Evolutionary conservation across 1,284 basidiomycete genomes (phyloP).

Genomic region (Irpex rosettiformis): DNA sequence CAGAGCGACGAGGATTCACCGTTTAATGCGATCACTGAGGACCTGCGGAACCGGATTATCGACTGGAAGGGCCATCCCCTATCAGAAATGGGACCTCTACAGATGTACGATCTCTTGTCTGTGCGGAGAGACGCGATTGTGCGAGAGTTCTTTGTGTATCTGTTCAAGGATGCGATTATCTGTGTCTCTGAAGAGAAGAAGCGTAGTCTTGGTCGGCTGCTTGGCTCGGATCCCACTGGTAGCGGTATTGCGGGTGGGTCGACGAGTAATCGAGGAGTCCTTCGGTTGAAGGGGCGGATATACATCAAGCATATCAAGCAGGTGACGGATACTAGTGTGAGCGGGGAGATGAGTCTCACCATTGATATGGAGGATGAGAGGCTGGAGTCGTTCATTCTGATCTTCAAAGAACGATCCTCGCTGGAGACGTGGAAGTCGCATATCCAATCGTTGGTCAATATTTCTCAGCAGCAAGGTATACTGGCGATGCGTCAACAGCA

Average conservation of each 20-base stretch:
- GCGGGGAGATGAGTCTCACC: slow-evolving; percentile 83
- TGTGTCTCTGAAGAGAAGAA: slow-evolving; percentile 95
- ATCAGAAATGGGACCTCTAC: slow-evolving; percentile 81
- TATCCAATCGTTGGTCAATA: slow-evolving; percentile 70
- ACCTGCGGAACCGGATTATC: slow-evolving; percentile 82
- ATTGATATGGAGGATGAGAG: slow-evolving; percentile 95
- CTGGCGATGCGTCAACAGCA: slow-evolving; percentile 21
- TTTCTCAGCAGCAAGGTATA: slow-evolving; percentile 53
- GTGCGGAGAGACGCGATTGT: slow-evolving; percentile 86
- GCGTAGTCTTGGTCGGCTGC: slow-evolving; percentile 67
- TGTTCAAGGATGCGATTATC: slow-evolving; percentile 95
- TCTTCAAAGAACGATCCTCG: slow-evolving; percentile 88
- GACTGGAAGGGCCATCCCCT: slow-evolving; percentile 94
- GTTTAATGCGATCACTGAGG: slow-evolving; percentile 80
- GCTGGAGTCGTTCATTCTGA: slow-evolving; percentile 90
- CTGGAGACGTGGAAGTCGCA: slow-evolving; percentile 85
- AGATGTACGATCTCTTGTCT: slow-evolving; percentile 88
- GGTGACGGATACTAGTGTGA: slow-evolving; percentile 74
- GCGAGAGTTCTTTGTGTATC: slow-evolving; percentile 91
- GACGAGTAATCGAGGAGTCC: slow-evolving; percentile 63
- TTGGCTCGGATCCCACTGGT: slow-evolving; percentile 51
- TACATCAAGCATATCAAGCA: slow-evolving; percentile 91
- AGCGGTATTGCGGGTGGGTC: slow-evolving; percentile 38
- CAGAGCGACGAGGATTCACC: slow-evolving; percentile 51
- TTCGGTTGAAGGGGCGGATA: slow-evolving; percentile 92